Evolutionary conservation across 2,329 filamentous ascomycete genomes (phyloP).

Genomic region (Ascochyta pisi): DNA sequence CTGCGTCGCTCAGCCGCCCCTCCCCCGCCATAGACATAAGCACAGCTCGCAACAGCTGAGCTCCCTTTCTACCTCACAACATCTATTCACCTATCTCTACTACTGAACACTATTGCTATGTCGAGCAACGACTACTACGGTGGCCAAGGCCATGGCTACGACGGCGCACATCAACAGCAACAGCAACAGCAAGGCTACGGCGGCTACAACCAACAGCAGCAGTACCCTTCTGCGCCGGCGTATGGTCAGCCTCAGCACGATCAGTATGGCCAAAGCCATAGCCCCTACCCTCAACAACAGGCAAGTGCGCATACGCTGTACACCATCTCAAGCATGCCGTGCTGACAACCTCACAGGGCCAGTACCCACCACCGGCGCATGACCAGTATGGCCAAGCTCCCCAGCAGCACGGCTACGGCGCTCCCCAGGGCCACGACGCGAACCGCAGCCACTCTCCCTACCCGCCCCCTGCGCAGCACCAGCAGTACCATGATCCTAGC

Average conservation of each 20-base stretch:
- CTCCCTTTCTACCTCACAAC: slow-evolving; percentile 7
- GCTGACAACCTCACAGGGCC: slow-evolving; percentile 32
- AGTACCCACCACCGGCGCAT: slow-evolving; percentile 39
- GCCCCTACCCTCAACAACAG: slow-evolving; percentile 39
- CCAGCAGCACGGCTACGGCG: slow-evolving; percentile 39
- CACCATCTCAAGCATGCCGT: neutral
- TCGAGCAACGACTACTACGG: slow-evolving; percentile 47
- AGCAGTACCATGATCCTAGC: slow-evolving; percentile 29
- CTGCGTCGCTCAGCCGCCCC: slow-evolving; percentile 21
- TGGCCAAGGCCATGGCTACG: slow-evolving; percentile 36
- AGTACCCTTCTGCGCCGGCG: slow-evolving; percentile 21
- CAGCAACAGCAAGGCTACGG: slow-evolving; percentile 36
- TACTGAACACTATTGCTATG: slow-evolving; percentile 16
- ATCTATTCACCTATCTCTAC: slow-evolving; percentile 2
- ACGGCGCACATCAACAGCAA: slow-evolving; percentile 37
- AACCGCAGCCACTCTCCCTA: slow-evolving; percentile 48
- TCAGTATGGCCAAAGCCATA: slow-evolving; percentile 39
- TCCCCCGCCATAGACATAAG: slow-evolving; percentile 30
- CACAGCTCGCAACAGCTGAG: slow-evolving; percentile 14
- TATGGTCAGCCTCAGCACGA: slow-evolving; percentile 39
- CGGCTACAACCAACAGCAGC: slow-evolving; percentile 34
- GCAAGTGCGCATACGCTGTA: slow-evolving; percentile 20
- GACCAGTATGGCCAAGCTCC: slow-evolving; percentile 33
- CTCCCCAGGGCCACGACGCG: slow-evolving; percentile 41
- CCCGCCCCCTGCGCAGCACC: slow-evolving; percentile 38